These are phyloP conservation scores for Lotmaria passim DNA, from an alignment of 208 protist genomes.

Conservation along the genomic window DNA sequence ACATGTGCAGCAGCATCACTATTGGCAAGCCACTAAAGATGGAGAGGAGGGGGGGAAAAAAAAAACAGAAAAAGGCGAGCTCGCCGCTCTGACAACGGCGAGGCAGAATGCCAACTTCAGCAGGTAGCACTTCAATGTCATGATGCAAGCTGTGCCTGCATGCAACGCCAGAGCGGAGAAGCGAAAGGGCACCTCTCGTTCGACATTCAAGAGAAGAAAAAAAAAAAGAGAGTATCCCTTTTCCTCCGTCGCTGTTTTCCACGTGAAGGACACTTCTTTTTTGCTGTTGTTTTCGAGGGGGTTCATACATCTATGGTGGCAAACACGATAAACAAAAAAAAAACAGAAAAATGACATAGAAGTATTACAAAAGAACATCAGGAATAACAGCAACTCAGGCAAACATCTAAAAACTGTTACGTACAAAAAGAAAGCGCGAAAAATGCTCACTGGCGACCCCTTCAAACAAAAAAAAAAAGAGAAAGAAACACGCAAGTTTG, in stretches of 20 bases:
- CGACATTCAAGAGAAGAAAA: conserved; percentile 1
- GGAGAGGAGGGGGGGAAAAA: conserved; percentile 20
- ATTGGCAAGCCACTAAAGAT: conserved; percentile 16
- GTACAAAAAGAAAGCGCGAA: background rate
- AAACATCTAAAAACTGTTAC: background rate
- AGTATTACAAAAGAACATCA: no score
- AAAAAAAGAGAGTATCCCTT: no score
- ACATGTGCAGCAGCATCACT: no score
- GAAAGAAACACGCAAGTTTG: conserved; percentile 1
- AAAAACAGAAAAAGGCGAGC: background rate
- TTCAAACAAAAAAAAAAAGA: conserved; percentile 12
- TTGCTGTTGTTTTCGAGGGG: background rate
- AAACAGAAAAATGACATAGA: background rate
- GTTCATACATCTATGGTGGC: background rate
- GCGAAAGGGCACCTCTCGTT: no score
- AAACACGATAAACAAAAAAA: background rate
- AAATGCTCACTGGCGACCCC: background rate
- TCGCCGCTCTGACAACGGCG: background rate
- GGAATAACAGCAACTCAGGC: no score
- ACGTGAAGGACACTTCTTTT: background rate
- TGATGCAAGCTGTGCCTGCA: no score
- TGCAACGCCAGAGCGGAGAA: no score
- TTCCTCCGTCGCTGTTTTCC: no score
- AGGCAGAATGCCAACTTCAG: no score
- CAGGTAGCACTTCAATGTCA: no score